These are phyloP conservation scores for Stipa capillata DNA, from an alignment of 176 grass and related monocot genomes.

Conservation along the genomic window DNA sequence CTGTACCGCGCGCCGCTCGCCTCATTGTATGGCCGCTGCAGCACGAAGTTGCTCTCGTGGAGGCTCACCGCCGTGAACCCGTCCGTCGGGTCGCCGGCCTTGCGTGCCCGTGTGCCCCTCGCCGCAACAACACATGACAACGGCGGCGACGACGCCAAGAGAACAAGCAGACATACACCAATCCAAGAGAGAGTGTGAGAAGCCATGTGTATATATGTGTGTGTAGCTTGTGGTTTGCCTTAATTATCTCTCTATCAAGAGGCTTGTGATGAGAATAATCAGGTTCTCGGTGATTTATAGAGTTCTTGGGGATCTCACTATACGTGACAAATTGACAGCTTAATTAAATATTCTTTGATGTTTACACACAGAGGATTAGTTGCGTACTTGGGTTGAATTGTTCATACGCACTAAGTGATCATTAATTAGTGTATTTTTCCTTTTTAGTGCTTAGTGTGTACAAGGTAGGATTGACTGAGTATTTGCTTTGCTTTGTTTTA, in stretches of 20 bases:
- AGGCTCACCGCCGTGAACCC: constrained; percentile 35
- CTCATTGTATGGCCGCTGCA: constrained; percentile 24
- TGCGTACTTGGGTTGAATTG: too few relatives aligned
- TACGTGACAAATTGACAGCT: background rate
- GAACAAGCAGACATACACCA: background rate
- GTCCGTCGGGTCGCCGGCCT: background rate
- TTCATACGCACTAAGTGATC: background rate
- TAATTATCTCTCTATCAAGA: background rate
- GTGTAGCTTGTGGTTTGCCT: too few relatives aligned
- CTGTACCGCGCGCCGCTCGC: background rate
- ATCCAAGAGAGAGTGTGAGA: background rate
- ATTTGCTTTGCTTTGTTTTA: background rate
- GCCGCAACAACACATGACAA: background rate
- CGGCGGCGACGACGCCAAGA: background rate
- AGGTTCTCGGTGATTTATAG: background rate
- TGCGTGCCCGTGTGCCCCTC: background rate
- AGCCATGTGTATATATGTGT: background rate
- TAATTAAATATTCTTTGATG: background rate
- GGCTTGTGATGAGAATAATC: background rate
- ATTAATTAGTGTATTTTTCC: background rate
- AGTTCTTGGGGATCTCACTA: background rate
- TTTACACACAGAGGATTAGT: background rate
- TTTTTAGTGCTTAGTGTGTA: background rate
- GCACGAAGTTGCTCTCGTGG: constrained; percentile 9
- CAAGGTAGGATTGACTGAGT: background rate